Evolutionary conservation across 1,139 yeast species (phyloP), one percentile per base, ranked within the genome.

Genomic region (Debaryomycetaceae sp.): DNA sequence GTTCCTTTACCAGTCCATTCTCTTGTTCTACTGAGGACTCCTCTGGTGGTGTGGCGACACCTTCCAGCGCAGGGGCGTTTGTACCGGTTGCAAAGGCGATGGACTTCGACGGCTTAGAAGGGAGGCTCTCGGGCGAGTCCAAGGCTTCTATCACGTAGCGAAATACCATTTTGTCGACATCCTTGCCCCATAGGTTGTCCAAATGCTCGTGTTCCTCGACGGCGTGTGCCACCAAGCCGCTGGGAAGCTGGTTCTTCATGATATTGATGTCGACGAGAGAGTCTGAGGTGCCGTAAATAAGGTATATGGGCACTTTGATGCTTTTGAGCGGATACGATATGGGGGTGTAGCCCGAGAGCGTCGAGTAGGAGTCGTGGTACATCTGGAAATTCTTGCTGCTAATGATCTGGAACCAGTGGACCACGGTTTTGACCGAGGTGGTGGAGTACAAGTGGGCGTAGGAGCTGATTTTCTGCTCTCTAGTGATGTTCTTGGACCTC

Each of bases 361-460:
- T 52, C 4, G 61, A 51, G 39, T 54, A 62, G 17, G 60, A 47
- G 48, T 88, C 96, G 56, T 85, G 91, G 64, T 83, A 91, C 96
- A 91, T 85, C 63, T 89, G 96, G 62, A 91, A 90, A 43, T 81
- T 79, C 38, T 81, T 81, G n/a, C 87, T 75, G 39, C 87, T 73
- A 50, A 91, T 86, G 45, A 91, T 89, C 65, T 91, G 98, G 62
- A 91, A 91, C 98, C 98, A 91, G 65, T 91, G 98, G 34, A 90
- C 97, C 41, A 89, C 93, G 23, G 88, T 81, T 63, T 91, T 91
- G 39, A 90, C 97, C 4, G 95, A 84, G 0, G 98, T 89, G 24
- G 95, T 87, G 1, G 96, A 87, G 66, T 90, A 91, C 43, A 91
- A 69, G 63, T 91, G 97, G 23, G 88, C 81, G 63, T 87, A 91